phyloP scores from a whole-genome alignment of 2,329 filamentous ascomycete genomes.

The Dendrostoma leiphaemia region DNA sequence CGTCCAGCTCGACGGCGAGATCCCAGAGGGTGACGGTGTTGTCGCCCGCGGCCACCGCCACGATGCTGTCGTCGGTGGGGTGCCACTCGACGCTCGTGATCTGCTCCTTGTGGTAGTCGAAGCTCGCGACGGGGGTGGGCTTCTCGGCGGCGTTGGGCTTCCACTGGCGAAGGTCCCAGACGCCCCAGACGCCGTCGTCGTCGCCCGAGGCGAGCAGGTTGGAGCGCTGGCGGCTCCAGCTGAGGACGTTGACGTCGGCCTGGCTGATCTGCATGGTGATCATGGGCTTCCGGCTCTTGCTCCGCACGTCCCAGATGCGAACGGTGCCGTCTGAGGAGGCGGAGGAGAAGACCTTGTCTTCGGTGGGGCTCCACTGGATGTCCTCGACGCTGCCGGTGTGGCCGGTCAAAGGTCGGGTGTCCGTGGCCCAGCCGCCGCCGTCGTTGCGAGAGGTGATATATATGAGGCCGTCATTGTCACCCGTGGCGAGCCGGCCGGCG shows the following conservation, averaged over 20 bases:
- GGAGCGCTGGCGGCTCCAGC: conserved; percentile 85
- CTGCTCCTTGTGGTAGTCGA: conserved; percentile 94
- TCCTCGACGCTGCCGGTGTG: conserved; percentile 89
- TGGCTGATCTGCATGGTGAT: conserved; percentile 81
- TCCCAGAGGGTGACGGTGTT: conserved; percentile 97
- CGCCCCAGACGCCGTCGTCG: conserved; percentile 90
- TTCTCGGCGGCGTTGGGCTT: conserved; percentile 61
- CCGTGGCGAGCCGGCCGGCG: conserved; percentile 82
- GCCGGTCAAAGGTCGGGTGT: conserved; percentile 78
- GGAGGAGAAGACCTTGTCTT: conserved; percentile 91
- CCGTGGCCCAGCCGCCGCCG: conserved; percentile 85
- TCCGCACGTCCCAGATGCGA: conserved; percentile 92
- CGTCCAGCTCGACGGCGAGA: conserved; percentile 91
- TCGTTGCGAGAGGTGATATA: conserved; percentile 84
- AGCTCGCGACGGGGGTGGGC: conserved; percentile 84
- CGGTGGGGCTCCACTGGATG: conserved; percentile 92
- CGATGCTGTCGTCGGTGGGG: conserved; percentile 92
- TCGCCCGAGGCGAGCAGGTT: conserved; percentile 90
- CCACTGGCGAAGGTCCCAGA: conserved; percentile 97
- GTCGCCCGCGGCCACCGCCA: conserved; percentile 88
- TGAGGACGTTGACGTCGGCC: conserved; percentile 93
- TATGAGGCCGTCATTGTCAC: conserved; percentile 87
- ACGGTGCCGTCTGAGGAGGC: conserved; percentile 92
- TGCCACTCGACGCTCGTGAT: conserved; percentile 98
- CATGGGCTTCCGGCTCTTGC: conserved; percentile 84